phyloP scores from a whole-genome alignment of 2,329 filamentous ascomycete genomes.

The Hymenoscyphus occultus region DNA sequence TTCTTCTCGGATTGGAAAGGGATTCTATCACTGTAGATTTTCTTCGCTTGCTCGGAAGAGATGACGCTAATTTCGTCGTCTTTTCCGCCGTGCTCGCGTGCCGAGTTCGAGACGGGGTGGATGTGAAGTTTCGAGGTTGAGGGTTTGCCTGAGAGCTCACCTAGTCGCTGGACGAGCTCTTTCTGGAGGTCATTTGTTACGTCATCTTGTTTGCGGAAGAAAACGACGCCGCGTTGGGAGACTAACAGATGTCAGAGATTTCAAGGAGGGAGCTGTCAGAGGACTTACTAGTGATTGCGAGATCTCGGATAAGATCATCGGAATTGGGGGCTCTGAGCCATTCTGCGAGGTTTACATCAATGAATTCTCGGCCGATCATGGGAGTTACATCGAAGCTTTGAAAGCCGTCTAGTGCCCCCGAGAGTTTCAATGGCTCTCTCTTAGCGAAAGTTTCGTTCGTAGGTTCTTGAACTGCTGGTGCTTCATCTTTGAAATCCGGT shows the following conservation, averaged over 20 bases:
- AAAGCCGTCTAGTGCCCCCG: slow-evolving; percentile 31
- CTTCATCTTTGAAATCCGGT: slow-evolving; percentile 14
- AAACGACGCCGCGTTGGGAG: slow-evolving; percentile 66
- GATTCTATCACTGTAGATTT: slow-evolving; percentile 45
- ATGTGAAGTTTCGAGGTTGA: slow-evolving; percentile 55
- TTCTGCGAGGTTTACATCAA: slow-evolving; percentile 43
- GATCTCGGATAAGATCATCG: slow-evolving; percentile 47
- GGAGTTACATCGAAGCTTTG: slow-evolving; percentile 43
- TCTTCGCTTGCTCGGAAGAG: slow-evolving; percentile 53
- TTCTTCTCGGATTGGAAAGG: slow-evolving; percentile 41
- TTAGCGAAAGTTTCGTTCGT: slow-evolving; percentile 18
- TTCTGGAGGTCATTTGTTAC: slow-evolving; percentile 64
- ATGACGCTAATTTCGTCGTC: slow-evolving; percentile 65
- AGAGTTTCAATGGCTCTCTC: slow-evolving; percentile 31
- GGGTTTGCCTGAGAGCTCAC: slow-evolving; percentile 56
- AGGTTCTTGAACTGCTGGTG: slow-evolving; percentile 26
- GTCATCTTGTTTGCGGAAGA: slow-evolving; percentile 63
- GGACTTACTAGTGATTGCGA: slow-evolving; percentile 45
- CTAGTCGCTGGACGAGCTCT: slow-evolving; percentile 58
- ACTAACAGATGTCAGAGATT: slow-evolving; percentile 42
- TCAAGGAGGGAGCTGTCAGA: background rate
- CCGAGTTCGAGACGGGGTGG: slow-evolving; percentile 55
- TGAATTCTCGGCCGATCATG: slow-evolving; percentile 46
- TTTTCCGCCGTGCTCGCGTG: slow-evolving; percentile 49
- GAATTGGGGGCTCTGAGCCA: slow-evolving; percentile 46